These are phyloP conservation scores for Penicillium goetzii DNA, from an alignment of 495 filamentous ascomycete species.

Conservation along the genomic window DNA sequence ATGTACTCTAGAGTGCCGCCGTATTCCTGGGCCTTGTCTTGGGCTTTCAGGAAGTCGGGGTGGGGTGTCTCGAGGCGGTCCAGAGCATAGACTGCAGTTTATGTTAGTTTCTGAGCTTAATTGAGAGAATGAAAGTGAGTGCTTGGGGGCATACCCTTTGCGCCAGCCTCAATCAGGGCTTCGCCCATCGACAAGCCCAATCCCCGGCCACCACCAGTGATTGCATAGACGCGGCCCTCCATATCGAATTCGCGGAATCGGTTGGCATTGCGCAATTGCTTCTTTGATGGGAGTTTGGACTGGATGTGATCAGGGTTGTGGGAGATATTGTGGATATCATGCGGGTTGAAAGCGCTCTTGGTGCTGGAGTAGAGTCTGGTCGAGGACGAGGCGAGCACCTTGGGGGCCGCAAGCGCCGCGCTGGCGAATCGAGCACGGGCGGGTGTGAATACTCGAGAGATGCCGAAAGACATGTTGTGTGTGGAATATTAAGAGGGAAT, in stretches of 20 bases:
- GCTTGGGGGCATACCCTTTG: slow-evolving; percentile 50
- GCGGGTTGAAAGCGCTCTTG: slow-evolving; percentile 23
- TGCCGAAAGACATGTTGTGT: slow-evolving; percentile 23
- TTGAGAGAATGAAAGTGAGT: background rate
- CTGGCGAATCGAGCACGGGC: slow-evolving; percentile 22
- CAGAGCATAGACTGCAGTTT: slow-evolving; percentile 60
- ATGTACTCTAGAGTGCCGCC: slow-evolving; percentile 64
- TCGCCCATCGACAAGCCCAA: slow-evolving; percentile 69
- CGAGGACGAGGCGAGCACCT: slow-evolving; percentile 15
- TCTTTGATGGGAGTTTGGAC: slow-evolving; percentile 33
- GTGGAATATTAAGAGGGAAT: background rate
- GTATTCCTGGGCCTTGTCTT: slow-evolving; percentile 52
- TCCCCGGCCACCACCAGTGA: slow-evolving; percentile 66
- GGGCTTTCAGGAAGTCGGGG: slow-evolving; percentile 53
- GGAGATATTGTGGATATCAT: slow-evolving; percentile 24
- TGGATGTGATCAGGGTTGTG: slow-evolving; percentile 42
- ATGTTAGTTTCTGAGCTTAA: background rate
- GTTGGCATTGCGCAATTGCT: slow-evolving; percentile 26
- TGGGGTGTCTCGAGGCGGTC: slow-evolving; percentile 59
- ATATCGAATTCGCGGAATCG: slow-evolving; percentile 59
- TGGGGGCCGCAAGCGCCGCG: slow-evolving; percentile 14
- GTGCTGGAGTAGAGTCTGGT: slow-evolving; percentile 23
- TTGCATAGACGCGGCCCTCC: slow-evolving; percentile 58
- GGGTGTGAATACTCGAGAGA: slow-evolving; percentile 18
- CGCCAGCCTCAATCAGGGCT: slow-evolving; percentile 71